Base-by-base conservation (phyloP, 768 basidiomycete genomes). In the Tulasnella sp. region DNA sequence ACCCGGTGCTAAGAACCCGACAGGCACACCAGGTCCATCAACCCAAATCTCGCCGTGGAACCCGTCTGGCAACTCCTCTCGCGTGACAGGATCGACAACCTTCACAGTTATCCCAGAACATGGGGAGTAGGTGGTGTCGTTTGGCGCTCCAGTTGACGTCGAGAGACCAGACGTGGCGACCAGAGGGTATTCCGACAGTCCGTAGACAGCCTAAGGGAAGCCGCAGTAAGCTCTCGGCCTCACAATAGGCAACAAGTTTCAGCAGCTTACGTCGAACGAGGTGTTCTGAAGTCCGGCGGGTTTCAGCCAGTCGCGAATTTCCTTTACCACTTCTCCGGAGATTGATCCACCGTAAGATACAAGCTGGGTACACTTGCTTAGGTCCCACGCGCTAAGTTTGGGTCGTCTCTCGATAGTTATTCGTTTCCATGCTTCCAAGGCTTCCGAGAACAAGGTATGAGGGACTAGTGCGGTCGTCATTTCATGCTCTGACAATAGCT, bases 11-110 rank as follows among this genome's bases (percentile, higher is more conserved):
- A 42, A 72, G 40, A 40, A 79, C 24, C 68, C 71, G 8, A 18
- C 19, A 0, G 68, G 62, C 39, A 44, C 24, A 18, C 44, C 38
- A 27, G 42, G 42, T 74, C 78, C 71, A 46, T 74, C 71, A 21
- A 74, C 40, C 78, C 78, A 79, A 7, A 79, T 79, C 42, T 79
- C 78, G 34, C 78, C 78, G 12, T 79, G 62, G 62, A 34, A 39
- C 2, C 78, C 78, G 18, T 71, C 38, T 34, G 78, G 78, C 38
- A 79, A 36, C 44, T 71, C 71, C 19, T 79, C 72, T 34, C 36
- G 40, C 14, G 78, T 72, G n/a, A 39, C 44, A 4, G 78, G 62
- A 27, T 79, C 78, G 3, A 79, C 78, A 72, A 73, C 74, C 72
- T 79, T 79, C 8, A 79, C 46, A 18, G 34, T n/a, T 8, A 74